Evolutionary conservation across 192 early-diverging fungal genomes (phyloP).

Genomic region (Coemansia sp.): DNA sequence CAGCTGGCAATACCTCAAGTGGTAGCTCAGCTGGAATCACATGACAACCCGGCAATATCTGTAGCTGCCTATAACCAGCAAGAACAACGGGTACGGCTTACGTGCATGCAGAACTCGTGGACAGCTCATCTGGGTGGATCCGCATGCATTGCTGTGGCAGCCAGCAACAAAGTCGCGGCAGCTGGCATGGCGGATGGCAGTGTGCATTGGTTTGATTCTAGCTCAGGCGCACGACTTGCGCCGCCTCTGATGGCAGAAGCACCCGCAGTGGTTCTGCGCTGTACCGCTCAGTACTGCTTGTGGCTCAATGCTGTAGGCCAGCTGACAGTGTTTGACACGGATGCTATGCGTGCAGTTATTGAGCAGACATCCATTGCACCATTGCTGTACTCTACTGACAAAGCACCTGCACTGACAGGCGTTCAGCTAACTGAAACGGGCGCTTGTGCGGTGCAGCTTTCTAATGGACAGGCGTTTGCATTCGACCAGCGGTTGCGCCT

Average conservation of each 20-base stretch:
- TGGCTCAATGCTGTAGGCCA: conserved; percentile 29
- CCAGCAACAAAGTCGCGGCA: conserved; percentile 12
- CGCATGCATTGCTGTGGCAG: not conserved
- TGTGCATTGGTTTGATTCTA: conserved; percentile 32
- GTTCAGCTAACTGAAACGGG: conserved; percentile 16
- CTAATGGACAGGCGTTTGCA: conserved; percentile 28
- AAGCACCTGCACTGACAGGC: conserved; percentile 14
- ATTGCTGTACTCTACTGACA: conserved; percentile 28
- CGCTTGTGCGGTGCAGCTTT: conserved; percentile 15
- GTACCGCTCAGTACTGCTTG: conserved; percentile 22
- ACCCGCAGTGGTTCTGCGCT: conserved; percentile 20
- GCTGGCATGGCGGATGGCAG: conserved; percentile 22
- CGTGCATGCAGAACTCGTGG: not conserved
- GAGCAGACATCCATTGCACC: conserved; percentile 35
- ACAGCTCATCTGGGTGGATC: not conserved
- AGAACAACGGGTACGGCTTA: too few species aligned
- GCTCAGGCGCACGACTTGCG: conserved; percentile 29
- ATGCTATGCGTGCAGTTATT: not conserved
- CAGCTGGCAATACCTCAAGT: conserved; percentile 34
- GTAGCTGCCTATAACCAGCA: too few species aligned
- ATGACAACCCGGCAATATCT: too few species aligned
- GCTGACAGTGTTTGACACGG: conserved; percentile 27
- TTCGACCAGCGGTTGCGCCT: conserved; percentile 14
- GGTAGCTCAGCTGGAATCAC: conserved; percentile 19
- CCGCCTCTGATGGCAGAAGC: conserved; percentile 27